phyloP scores from a whole-genome alignment of 495 filamentous ascomycete species.

The Pyrenopolyporus hunteri region DNA sequence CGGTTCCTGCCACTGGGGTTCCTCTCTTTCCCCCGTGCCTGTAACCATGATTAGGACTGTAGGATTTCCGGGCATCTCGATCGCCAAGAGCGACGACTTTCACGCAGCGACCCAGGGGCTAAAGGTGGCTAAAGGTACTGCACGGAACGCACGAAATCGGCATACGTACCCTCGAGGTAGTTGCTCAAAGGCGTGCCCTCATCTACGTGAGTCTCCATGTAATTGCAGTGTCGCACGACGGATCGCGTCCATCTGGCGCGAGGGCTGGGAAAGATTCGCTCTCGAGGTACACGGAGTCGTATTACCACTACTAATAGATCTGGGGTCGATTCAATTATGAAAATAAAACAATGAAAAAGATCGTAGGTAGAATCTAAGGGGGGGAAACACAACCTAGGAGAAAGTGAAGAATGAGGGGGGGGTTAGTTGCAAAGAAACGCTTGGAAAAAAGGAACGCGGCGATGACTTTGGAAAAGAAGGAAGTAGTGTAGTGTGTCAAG shows the following conservation, averaged over 20 bases:
- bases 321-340: constrained; percentile 8
- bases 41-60: constrained; percentile 43
- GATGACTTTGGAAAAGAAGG: constrained; percentile 12
- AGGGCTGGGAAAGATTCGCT: constrained; percentile 24
- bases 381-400: neutral
- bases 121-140: neutral
- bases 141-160: constrained; percentile 4
- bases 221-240: constrained; percentile 45
- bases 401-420: neutral
- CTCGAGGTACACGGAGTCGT: constrained; percentile 16
- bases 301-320: constrained; percentile 1
- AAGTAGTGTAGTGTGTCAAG: constrained; percentile 7
- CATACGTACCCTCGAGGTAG: constrained; percentile 83
- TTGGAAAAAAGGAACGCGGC: constrained; percentile 21
- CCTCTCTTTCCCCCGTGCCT: constrained; percentile 49
- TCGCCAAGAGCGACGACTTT: constrained; percentile 28
- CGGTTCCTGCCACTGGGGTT: constrained; percentile 47
- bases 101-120: neutral
- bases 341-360: constrained; percentile 7
- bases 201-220: constrained; percentile 91
- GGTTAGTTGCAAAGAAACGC: constrained; percentile 10
- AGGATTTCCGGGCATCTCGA: constrained; percentile 49
- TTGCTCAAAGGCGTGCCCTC: constrained; percentile 90
- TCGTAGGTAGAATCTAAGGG: neutral
- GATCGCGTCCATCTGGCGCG: constrained; percentile 44